Evolutionary conservation across 2,329 filamentous ascomycete species (phyloP), one percentile per base, ranked within the genome.

Genomic region (Pseudocercospora musae): DNA sequence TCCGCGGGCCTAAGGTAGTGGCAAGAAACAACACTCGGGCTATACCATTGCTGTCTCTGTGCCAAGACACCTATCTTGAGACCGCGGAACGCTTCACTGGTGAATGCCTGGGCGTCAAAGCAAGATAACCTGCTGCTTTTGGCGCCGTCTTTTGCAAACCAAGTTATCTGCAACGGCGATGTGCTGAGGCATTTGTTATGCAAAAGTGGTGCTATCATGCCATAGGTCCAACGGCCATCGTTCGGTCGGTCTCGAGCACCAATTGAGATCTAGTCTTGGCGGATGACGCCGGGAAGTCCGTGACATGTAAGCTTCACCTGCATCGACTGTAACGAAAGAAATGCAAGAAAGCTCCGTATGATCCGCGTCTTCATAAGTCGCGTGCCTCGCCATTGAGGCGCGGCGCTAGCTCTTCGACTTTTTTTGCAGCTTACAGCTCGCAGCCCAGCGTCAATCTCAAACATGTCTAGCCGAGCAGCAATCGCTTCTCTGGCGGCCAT

Each of bases 261-360:
- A 40, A 56, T 42, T 21, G 31, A 23, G 31, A 23, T 31, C 53
- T 23, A 27, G 29, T 10, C 31, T 56, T 40, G 53, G 53, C 33
- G 33, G 53, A 56, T 56, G 33, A 56, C 33, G 31, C 31, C 53
- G 33, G 53, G 29, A 56, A 23, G 31, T 27, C 53, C 25, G 53
- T 56, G 53, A 56, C 44, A 21, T 40, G 53, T 56, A 56, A 56
- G 53, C 53, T 56, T 56, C 33, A 56, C 53, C 53, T 56, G 53
- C 53, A 42, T 40, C 53, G 20, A 56, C 13, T 25, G 53, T 56
- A 33, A 56, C 53, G 53, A 56, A 40, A 56, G 53, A 25, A 27
- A 40, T 56, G 53, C 53, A 56, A 44, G 53, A 20, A 31, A 40
- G 37, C 53, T 54, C 53, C 53, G 53, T 56, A 42, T 21, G 31